Evolutionary conservation across 2,329 filamentous ascomycete species (phyloP).

Genomic region (Helotiales sp.): DNA sequence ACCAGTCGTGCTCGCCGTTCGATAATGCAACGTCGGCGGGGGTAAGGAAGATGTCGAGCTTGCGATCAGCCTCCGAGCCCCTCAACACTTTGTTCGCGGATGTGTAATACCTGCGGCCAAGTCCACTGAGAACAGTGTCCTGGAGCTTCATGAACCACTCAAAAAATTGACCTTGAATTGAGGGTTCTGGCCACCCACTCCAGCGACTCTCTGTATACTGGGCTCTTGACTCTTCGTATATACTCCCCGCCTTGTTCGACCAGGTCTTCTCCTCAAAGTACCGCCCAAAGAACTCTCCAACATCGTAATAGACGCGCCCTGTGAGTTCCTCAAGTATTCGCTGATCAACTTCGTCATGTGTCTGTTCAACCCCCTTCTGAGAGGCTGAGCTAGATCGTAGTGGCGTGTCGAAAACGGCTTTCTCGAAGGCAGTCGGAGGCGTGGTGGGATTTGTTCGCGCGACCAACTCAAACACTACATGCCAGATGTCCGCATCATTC

Average conservation of each 20-base stretch:
- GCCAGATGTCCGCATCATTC: constrained; percentile 24
- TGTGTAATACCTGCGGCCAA: constrained; percentile 27
- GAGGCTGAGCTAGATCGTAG: constrained; percentile 26
- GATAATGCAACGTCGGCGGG: constrained; percentile 15
- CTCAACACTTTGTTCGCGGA: constrained; percentile 29
- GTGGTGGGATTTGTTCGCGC: constrained; percentile 16
- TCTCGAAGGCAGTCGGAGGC: constrained; percentile 12
- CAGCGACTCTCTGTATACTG: constrained; percentile 26
- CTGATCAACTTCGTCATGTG: constrained; percentile 29
- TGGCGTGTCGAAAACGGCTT: constrained; percentile 24
- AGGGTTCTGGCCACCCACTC: constrained; percentile 26
- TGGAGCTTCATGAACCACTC: constrained; percentile 28
- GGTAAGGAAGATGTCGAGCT: constrained; percentile 29
- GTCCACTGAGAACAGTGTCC: constrained; percentile 25
- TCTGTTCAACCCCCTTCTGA: constrained; percentile 28
- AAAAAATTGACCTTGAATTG: constrained; percentile 26
- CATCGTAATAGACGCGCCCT: constrained; percentile 28
- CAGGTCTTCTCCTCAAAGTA: constrained; percentile 26
- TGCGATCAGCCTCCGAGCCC: constrained; percentile 27
- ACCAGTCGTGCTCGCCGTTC: constrained; percentile 23
- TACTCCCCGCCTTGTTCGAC: constrained; percentile 24
- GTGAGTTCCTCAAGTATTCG: constrained; percentile 30
- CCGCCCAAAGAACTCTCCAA: constrained; percentile 23
- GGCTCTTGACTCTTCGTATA: constrained; percentile 26
- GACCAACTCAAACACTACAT: constrained; percentile 20